phyloP scores from a whole-genome alignment of 2,329 filamentous ascomycete species.

The Rhynchosporium graminicola region DNA sequence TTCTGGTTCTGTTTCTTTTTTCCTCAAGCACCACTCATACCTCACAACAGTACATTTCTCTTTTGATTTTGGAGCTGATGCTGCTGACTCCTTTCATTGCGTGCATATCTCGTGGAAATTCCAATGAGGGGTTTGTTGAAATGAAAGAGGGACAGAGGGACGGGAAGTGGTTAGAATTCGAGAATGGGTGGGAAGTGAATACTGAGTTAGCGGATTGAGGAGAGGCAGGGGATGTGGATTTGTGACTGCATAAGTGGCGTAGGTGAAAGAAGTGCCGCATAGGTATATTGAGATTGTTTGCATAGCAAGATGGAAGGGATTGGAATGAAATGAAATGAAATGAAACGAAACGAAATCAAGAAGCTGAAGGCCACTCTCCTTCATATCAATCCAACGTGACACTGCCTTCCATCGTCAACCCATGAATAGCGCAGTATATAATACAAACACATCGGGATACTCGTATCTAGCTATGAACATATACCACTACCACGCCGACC shows the following conservation, averaged over 20 bases:
- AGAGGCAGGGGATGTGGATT: neutral
- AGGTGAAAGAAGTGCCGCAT: neutral
- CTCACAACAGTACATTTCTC: slow-evolving; percentile 4
- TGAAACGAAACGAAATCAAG: slow-evolving; percentile 3
- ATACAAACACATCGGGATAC: no score
- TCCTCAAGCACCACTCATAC: neutral
- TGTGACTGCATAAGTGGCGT: neutral
- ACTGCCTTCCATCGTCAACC: no score
- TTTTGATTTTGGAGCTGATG: neutral
- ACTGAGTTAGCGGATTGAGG: neutral
- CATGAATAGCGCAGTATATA: no score
- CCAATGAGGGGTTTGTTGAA: neutral
- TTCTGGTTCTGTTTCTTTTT: neutral
- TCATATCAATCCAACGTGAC: neutral
- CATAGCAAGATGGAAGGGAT: neutral
- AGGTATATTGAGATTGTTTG: slow-evolving; percentile 1
- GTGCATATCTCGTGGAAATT: no score
- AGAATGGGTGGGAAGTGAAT: neutral
- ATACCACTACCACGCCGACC: no score
- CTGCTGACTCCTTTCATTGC: neutral
- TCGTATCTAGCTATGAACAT: no score
- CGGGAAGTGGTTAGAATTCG: neutral
- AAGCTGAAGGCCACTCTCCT: neutral
- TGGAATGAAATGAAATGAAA: neutral
- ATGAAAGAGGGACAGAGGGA: neutral